Evolutionary conservation across 768 basidiomycete genomes (phyloP).

Genomic region (Psilocybe cubensis): DNA sequence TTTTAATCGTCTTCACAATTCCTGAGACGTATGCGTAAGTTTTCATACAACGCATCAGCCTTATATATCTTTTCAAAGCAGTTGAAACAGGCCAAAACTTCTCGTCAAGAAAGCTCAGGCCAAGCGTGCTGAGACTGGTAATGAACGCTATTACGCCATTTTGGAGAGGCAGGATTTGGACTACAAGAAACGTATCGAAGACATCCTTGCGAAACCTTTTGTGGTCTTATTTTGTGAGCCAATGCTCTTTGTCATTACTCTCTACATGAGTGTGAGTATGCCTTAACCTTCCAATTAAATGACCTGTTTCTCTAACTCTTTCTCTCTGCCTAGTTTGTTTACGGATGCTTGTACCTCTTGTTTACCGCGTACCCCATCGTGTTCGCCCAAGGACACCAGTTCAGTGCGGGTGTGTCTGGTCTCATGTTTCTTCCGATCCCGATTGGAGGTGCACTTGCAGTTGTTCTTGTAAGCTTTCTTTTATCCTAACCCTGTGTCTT

Average conservation of each 20-base stretch:
- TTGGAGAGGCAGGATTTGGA: constrained; percentile 46
- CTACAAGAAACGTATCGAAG: constrained; percentile 42
- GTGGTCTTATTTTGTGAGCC: constrained; percentile 66
- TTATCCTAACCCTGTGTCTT: neutral
- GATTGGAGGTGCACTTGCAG: constrained; percentile 50
- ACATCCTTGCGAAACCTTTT: constrained; percentile 61
- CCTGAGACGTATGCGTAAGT: constrained; percentile 70
- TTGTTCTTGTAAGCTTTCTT: constrained; percentile 41
- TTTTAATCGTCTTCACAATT: constrained; percentile 54
- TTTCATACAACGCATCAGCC: neutral
- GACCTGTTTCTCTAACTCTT: neutral
- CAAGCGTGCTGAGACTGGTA: constrained; percentile 54
- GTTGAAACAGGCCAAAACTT: constrained; percentile 51
- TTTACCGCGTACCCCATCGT: constrained; percentile 67
- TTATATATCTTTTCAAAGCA: neutral
- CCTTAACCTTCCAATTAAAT: constrained; percentile 3
- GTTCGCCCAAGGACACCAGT: constrained; percentile 54
- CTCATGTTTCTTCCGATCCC: constrained; percentile 67
- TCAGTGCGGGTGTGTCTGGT: constrained; percentile 56
- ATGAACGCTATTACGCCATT: constrained; percentile 54
- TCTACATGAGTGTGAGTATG: constrained; percentile 60
- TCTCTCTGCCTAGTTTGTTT: constrained; percentile 49
- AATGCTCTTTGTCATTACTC: constrained; percentile 62
- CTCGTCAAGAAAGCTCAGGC: constrained; percentile 54
- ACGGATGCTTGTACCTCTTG: constrained; percentile 62